These are phyloP conservation scores for Hypoxylon trugodes DNA, from an alignment of 495 filamentous ascomycete genomes.

Conservation along the genomic window DNA sequence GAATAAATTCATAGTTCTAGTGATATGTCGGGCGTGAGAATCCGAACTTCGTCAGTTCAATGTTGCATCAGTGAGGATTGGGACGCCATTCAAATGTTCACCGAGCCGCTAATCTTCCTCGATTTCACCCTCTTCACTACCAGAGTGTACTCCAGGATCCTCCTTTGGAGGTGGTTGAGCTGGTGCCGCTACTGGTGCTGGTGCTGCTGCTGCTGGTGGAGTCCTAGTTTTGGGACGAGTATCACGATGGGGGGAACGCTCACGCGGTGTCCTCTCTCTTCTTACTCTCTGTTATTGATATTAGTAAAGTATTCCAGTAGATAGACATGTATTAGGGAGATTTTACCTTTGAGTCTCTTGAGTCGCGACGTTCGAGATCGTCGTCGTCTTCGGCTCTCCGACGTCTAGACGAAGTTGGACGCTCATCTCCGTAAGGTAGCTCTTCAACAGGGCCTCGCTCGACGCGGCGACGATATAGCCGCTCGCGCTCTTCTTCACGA, in stretches of 20 bases:
- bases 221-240: conserved; percentile 64
- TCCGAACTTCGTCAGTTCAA: no score
- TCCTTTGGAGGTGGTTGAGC: conserved; percentile 62
- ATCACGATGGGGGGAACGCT: conserved; percentile 65
- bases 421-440: conserved; percentile 87
- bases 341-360: conserved; percentile 67
- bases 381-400: conserved; percentile 80
- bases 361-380: conserved; percentile 72
- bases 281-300: conserved; percentile 61
- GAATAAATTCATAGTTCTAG: not conserved
- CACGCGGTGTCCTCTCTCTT: conserved; percentile 65
- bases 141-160: conserved; percentile 74
- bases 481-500: conserved; percentile 85
- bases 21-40: no score
- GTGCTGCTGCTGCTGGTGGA: conserved; percentile 43
- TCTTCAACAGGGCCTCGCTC: conserved; percentile 81
- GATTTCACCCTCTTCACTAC: conserved; percentile 98
- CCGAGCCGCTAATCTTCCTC: conserved; percentile 75
- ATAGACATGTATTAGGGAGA: conserved; percentile 4
- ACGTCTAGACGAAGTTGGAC: conserved; percentile 65
- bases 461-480: conserved; percentile 81
- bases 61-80: no score
- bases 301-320: conserved; percentile 30
- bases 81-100: no score
- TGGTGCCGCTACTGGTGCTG: conserved; percentile 37